Evolutionary conservation across 164 flowering plant species (phyloP).

Genomic region (Dillenia suffruticosa): DNA sequence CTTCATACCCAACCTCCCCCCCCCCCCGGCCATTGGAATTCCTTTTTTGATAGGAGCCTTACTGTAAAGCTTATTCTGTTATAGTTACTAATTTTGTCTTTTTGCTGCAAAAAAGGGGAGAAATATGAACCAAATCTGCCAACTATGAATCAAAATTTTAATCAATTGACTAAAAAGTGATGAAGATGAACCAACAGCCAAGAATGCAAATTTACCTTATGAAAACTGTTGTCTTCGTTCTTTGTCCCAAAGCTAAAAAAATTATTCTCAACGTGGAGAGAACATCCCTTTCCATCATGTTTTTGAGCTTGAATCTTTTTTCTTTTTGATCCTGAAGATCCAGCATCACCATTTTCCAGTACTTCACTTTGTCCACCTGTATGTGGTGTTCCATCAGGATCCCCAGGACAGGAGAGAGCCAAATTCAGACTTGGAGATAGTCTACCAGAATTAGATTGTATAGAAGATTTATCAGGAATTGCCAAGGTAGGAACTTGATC

Average conservation of each 20-base stretch:
- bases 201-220: slow-evolving; percentile 40
- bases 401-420: slow-evolving; percentile 15
- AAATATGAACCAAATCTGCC: too few relatives aligned
- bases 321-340: slow-evolving; percentile 34
- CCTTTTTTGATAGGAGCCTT: neutral
- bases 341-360: slow-evolving; percentile 37
- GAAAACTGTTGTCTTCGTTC: slow-evolving; percentile 34
- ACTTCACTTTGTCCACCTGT: slow-evolving; percentile 26
- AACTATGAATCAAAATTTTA: too few relatives aligned
- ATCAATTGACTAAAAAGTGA: neutral
- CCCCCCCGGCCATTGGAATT: too few relatives aligned
- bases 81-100: neutral
- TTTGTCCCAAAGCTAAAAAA: slow-evolving; percentile 34
- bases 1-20: too few relatives aligned
- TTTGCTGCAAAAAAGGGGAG: neutral
- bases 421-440: slow-evolving; percentile 25
- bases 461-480: slow-evolving; percentile 44
- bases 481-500: slow-evolving; percentile 72
- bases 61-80: neutral
- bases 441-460: slow-evolving; percentile 30
- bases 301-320: slow-evolving; percentile 23
- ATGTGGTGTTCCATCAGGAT: slow-evolving; percentile 22
- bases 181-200: neutral
- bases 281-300: slow-evolving; percentile 39
- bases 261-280: slow-evolving; percentile 20